These are phyloP conservation scores for Gaertneriomyces sp. DNA, from an alignment of 192 early-diverging fungal genomes.

Conservation along the genomic window DNA sequence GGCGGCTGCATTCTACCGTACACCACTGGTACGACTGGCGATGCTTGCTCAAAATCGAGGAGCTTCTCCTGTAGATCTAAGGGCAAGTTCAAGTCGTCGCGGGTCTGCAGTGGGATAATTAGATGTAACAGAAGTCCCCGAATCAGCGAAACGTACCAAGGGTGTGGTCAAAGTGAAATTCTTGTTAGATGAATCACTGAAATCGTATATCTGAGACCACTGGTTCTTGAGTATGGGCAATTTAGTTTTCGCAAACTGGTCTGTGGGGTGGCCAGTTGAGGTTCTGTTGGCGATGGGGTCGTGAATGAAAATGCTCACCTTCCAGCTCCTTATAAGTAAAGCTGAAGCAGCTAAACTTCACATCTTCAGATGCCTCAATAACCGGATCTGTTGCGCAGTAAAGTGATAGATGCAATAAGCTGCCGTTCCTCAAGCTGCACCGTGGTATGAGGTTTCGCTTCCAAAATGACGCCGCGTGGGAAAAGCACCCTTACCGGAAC, in stretches of 20 bases:
- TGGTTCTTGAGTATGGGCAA: constrained; percentile 26
- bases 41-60: background rate
- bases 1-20: background rate
- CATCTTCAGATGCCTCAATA: constrained; percentile 24
- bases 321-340: constrained; percentile 24
- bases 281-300: background rate
- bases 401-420: constrained; percentile 14
- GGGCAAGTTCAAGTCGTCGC: background rate
- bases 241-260: constrained; percentile 19
- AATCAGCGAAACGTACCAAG: constrained; percentile 8
- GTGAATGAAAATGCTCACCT: constrained; percentile 18
- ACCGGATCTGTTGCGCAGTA: constrained; percentile 34
- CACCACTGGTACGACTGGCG: background rate
- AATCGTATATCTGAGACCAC: constrained; percentile 37
- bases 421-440: constrained; percentile 22
- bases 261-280: constrained; percentile 9
- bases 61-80: background rate
- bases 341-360: constrained; percentile 33
- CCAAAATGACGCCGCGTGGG: background rate
- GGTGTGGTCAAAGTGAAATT: constrained; percentile 19
- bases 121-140: background rate
- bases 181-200: constrained; percentile 19
- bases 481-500: constrained; percentile 24
- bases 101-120: background rate
- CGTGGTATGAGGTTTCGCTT: background rate